These are phyloP conservation scores for Medicago arabica DNA, from an alignment of 306 rosid genomes.

Conservation along the genomic window DNA sequence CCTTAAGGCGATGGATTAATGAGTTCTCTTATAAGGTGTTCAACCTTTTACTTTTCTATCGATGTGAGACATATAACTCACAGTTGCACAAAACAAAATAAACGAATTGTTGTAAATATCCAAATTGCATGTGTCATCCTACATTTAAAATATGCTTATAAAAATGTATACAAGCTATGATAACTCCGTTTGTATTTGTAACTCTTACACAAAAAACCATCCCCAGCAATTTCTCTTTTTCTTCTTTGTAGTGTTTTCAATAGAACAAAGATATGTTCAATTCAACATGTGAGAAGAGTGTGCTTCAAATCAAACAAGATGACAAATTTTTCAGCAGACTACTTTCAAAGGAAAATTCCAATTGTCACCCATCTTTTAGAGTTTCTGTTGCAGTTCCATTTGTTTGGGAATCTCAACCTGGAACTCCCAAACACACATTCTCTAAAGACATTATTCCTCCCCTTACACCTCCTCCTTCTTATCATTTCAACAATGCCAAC, in stretches of 20 bases:
- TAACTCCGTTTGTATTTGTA: slow-evolving; percentile 22
- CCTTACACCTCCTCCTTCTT: slow-evolving; percentile 90
- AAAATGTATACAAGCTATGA: slow-evolving; percentile 24
- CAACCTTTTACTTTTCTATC: too few relatives aligned
- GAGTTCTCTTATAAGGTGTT: too few relatives aligned
- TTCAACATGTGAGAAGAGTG: slow-evolving; percentile 51
- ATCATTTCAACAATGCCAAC: slow-evolving; percentile 38
- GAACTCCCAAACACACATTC: slow-evolving; percentile 69
- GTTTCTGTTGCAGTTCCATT: slow-evolving; percentile 72
- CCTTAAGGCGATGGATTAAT: too few relatives aligned
- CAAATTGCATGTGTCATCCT: slow-evolving; percentile 3
- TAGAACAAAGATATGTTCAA: slow-evolving; percentile 48
- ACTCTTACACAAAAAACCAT: slow-evolving; percentile 12
- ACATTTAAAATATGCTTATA: not conserved
- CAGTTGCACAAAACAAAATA: too few relatives aligned
- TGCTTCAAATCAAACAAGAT: slow-evolving; percentile 63
- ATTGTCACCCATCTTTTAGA: slow-evolving; percentile 64
- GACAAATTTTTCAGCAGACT: slow-evolving; percentile 71
- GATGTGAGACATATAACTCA: too few relatives aligned
- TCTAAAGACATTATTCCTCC: slow-evolving; percentile 64
- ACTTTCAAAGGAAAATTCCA: slow-evolving; percentile 73
- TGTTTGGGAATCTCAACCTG: slow-evolving; percentile 87
- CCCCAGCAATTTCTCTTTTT: not conserved
- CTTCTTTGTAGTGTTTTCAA: not conserved
- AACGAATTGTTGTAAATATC: slow-evolving; percentile 8